These are phyloP conservation scores for Gossypium rotundifolium DNA, from an alignment of 345 rosid species.

Conservation along the genomic window DNA sequence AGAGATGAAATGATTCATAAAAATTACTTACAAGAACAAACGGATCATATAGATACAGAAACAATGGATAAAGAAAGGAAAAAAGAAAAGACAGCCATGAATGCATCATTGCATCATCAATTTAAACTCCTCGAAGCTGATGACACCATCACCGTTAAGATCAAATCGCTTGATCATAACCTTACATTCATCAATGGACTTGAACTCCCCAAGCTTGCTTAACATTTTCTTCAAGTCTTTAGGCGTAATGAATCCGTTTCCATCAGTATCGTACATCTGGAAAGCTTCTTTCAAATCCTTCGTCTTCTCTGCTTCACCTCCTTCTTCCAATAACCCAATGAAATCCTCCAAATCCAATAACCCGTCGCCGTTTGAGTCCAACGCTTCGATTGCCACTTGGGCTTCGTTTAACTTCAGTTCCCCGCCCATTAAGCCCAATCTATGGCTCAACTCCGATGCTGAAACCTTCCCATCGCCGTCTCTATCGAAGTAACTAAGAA, in stretches of 20 bases:
- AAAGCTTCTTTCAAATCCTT: constrained; percentile 39
- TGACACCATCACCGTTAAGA: constrained; percentile 39
- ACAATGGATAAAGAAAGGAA: too few species aligned
- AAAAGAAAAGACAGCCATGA: neutral
- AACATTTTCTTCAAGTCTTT: constrained; percentile 35
- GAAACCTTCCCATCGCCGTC: constrained; percentile 48
- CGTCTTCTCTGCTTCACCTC: constrained; percentile 42
- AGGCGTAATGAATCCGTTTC: constrained; percentile 38
- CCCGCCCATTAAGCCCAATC: constrained; percentile 22
- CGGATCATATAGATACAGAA: too few species aligned
- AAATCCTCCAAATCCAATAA: constrained; percentile 38
- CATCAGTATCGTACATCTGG: constrained; percentile 37
- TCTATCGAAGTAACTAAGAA: constrained; percentile 30
- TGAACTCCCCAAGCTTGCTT: constrained; percentile 35
- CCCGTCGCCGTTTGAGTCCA: constrained; percentile 47
- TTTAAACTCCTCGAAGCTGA: constrained; percentile 47
- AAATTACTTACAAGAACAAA: too few species aligned
- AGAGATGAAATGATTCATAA: too few species aligned
- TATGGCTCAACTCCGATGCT: constrained; percentile 30
- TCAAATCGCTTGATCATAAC: constrained; percentile 40
- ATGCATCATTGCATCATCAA: constrained; percentile 34
- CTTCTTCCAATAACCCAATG: constrained; percentile 35
- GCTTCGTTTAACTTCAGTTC: constrained; percentile 31
- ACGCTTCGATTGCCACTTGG: constrained; percentile 17
- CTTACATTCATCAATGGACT: constrained; percentile 34